These are phyloP conservation scores for Phaeosphaeria sp. DNA, from an alignment of 2,329 filamentous ascomycete species.

Conservation along the genomic window DNA sequence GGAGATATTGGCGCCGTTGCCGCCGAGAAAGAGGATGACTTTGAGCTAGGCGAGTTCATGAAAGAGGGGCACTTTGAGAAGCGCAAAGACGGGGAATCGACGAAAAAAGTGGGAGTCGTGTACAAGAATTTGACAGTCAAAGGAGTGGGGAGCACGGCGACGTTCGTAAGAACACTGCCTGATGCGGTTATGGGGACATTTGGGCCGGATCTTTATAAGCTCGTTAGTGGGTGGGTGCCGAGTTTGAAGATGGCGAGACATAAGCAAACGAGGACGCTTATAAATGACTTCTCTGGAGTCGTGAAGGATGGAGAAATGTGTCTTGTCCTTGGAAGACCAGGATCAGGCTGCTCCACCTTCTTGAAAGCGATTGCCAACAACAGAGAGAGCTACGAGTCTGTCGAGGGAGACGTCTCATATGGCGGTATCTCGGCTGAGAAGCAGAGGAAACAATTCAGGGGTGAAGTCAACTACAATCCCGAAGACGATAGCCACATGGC, in stretches of 20 bases:
- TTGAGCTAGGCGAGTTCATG: constrained; percentile 74
- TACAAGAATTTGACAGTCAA: constrained; percentile 80
- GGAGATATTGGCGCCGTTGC: constrained; percentile 34
- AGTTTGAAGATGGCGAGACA: constrained; percentile 57
- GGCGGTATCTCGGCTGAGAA: constrained; percentile 73
- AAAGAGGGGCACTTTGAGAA: constrained; percentile 79
- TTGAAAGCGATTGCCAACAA: constrained; percentile 78
- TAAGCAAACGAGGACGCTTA: constrained; percentile 61
- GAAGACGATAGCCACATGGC: constrained; percentile 81
- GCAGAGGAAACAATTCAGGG: constrained; percentile 72
- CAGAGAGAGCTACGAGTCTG: constrained; percentile 67
- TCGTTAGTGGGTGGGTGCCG: constrained; percentile 64
- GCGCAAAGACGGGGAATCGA: constrained; percentile 69
- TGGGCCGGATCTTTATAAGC: constrained; percentile 76
- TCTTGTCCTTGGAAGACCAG: constrained; percentile 75
- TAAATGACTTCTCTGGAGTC: constrained; percentile 72
- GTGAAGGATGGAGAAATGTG: constrained; percentile 75
- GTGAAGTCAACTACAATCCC: constrained; percentile 79
- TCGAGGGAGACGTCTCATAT: constrained; percentile 74
- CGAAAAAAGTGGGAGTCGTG: constrained; percentile 79
- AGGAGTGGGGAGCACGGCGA: constrained; percentile 70
- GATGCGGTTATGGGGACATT: constrained; percentile 79
- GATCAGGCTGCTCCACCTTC: constrained; percentile 78
- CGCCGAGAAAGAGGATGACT: constrained; percentile 64
- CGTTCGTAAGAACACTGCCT: constrained; percentile 75